These are phyloP conservation scores for Fusarium marasasianum DNA, from an alignment of 2,329 filamentous ascomycete species.

Conservation along the genomic window DNA sequence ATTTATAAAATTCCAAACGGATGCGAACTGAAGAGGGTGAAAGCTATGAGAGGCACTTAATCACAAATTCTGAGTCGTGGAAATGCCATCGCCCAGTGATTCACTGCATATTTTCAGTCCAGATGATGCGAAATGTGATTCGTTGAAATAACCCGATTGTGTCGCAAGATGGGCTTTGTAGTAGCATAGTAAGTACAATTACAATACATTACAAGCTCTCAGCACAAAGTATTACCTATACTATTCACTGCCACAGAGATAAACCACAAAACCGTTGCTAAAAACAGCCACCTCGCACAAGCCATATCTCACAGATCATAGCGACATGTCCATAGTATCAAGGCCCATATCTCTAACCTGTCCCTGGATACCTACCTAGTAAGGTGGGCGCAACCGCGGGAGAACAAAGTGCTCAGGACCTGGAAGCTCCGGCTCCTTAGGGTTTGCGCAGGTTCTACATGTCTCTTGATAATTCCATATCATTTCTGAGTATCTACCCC, in stretches of 20 bases:
- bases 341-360: background rate
- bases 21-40: background rate
- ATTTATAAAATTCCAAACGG: background rate
- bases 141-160: background rate
- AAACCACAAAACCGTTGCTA: background rate
- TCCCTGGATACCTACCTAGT: too few species aligned
- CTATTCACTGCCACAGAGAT: background rate
- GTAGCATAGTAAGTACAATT: background rate
- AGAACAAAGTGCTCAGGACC: background rate
- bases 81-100: too few species aligned
- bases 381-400: background rate
- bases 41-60: background rate
- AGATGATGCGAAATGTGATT: background rate
- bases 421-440: background rate
- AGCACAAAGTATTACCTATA: background rate
- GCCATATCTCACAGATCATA: too few species aligned
- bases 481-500: background rate
- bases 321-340: background rate
- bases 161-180: background rate
- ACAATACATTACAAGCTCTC: background rate
- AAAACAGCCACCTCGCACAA: background rate
- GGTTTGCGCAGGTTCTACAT: background rate
- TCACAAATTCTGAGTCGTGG: fast-evolving
- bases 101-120: background rate
- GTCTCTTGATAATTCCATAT: background rate